Evolutionary conservation across 2,329 filamentous ascomycete species (phyloP), one percentile per base, ranked within the genome.

Genomic region (Talaromyces albobiverticillius): DNA sequence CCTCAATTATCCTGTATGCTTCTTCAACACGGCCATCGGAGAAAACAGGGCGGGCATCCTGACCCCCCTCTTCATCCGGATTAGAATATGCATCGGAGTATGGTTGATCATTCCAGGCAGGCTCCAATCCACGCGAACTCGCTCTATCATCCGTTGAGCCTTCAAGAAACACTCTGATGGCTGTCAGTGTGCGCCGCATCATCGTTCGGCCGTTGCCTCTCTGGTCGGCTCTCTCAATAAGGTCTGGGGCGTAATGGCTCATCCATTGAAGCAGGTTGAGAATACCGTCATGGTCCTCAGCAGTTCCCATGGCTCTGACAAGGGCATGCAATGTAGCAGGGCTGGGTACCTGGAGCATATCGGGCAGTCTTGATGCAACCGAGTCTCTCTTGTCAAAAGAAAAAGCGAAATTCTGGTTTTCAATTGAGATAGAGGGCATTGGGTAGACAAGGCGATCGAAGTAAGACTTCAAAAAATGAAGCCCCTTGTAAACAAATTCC

Each of bases 261-360:
- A 77, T 76, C 74, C 74, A 76, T 16, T 64, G 65, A 40, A 77
- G 60, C 20, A 77, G 61, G 46, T 65, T 64, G 31, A 76, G 51
- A 18, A 78, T 54, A 11, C 71, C 69, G 34, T 72, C 64, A 38
- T 68, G 66, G 52, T 78, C 75, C 53, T 66, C 65, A 5, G 67
- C 66, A 4, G 67, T 57, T 10, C 75, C 75, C 11, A 78, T 62
- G 26, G 70, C 68, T 40, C 74, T 66, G 42, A 76, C 66, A 54
- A 75, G 74, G 4, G 64, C 64, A 61, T 78, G 75, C 11, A 78
- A 63, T 11, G 63, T 60, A 32, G 71, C 67, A 49, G 71, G 71
- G 2, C 62, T 61, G 5, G 75, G 75, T 2, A 70, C 65, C 32
- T 69, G 64, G 26, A 71, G 60, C 48, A 72, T 57, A 29, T 59